Conservation (phyloP, 2,329 filamentous ascomycete species). For the Didymella segeticola region DNA sequence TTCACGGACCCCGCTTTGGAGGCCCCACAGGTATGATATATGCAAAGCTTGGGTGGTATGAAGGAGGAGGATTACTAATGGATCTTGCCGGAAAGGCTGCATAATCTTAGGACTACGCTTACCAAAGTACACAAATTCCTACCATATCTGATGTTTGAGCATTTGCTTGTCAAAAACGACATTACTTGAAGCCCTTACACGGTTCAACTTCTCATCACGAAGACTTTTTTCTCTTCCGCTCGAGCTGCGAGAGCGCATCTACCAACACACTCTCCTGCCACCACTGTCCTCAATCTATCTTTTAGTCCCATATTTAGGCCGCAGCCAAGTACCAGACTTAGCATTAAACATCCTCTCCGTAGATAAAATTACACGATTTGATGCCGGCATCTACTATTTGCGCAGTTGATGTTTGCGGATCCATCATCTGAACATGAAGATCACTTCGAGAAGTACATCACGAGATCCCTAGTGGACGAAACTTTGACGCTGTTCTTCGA, state of each 20-base stretch:
- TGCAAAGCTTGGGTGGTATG: no score
- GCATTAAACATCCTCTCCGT: not conserved
- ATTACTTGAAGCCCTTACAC: no score
- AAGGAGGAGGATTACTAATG: no score
- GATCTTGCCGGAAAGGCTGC: no score
- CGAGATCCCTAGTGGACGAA: not conserved
- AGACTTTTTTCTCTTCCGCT: not conserved
- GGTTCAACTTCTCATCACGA: not conserved
- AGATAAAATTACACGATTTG: not conserved
- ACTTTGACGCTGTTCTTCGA: not conserved
- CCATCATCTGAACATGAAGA: not conserved
- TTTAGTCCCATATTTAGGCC: not conserved
- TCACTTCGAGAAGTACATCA: not conserved
- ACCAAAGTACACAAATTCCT: no score
- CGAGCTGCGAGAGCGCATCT: not conserved
- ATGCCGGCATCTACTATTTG: not conserved
- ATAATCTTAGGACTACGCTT: no score
- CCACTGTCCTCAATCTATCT: not conserved
- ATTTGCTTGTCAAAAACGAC: no score
- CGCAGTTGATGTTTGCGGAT: not conserved
- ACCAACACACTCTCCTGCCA: not conserved
- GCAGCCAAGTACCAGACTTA: not conserved
- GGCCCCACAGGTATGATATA: no score
- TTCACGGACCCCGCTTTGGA: no score
- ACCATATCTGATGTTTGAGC: no score